Evolutionary conservation across 306 rosid genomes (phyloP).

Genomic region (Malus sylvestris): DNA sequence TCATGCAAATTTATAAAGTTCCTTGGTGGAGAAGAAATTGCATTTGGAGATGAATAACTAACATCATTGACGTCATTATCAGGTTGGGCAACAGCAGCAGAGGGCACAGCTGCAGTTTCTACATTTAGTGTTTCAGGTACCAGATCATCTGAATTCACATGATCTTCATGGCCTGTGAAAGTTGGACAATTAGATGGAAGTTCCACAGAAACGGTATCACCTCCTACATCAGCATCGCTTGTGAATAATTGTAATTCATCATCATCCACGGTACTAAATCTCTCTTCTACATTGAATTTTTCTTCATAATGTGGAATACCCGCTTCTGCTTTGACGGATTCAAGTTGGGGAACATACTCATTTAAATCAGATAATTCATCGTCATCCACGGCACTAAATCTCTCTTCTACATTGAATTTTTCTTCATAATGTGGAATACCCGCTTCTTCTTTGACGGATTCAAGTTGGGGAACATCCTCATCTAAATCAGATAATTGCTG

Average conservation of each 20-base stretch:
- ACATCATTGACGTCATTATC: conserved; percentile 21
- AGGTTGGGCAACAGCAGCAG: conserved; percentile 5
- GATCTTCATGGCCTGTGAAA: conserved; percentile 19
- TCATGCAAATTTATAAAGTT: conserved; percentile 22
- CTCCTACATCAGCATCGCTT: conserved; percentile 27
- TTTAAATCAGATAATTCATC: conserved; percentile 26
- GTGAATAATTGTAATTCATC: conserved; percentile 29
- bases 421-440: conserved; percentile 19
- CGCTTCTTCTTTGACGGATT: conserved; percentile 27
- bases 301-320: conserved; percentile 19
- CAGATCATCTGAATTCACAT: conserved; percentile 13
- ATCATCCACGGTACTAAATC: conserved; percentile 18
- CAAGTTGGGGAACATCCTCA: conserved; percentile 12
- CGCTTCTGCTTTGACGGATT: conserved; percentile 28
- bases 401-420: conserved; percentile 28
- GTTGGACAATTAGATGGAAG: conserved; percentile 21
- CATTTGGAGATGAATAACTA: conserved; percentile 25
- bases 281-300: conserved; percentile 29
- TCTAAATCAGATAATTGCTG: conserved; percentile 17
- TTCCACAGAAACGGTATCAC: conserved; percentile 23
- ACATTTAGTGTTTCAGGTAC: conserved; percentile 12
- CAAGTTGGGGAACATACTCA: conserved; percentile 26
- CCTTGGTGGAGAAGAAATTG: conserved; percentile 28
- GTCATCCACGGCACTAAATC: conserved; percentile 17
- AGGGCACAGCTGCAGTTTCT: conserved; percentile 1